phyloP scores from a whole-genome alignment of 31 red algal genomes.

The Odonthalia washingtoniensis region DNA sequence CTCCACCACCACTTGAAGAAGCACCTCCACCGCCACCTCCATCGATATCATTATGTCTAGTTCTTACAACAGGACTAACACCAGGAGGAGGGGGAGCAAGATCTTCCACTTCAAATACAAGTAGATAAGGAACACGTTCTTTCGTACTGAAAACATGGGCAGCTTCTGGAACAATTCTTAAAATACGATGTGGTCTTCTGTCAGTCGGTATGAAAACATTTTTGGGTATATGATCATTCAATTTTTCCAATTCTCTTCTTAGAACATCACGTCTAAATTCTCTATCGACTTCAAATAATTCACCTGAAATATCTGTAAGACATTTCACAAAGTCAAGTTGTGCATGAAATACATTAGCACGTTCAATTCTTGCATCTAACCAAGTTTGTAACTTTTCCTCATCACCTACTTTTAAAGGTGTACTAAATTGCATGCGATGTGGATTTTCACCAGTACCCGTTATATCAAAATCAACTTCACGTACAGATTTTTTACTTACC shows the following conservation, averaged over 20 bases:
- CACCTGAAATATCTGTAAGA: slow-evolving; percentile 90
- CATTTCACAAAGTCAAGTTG: slow-evolving; percentile 98
- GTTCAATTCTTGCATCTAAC: slow-evolving; percentile 72
- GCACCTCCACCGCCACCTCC: too few relatives aligned
- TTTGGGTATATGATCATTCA: slow-evolving; percentile 89
- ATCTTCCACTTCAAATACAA: slow-evolving; percentile 95
- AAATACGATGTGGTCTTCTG: slow-evolving; percentile 75
- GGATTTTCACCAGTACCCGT: slow-evolving; percentile 75
- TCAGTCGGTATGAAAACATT: slow-evolving; percentile 94
- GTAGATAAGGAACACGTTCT: slow-evolving; percentile 90
- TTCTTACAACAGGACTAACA: not conserved
- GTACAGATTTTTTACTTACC: slow-evolving; percentile 29
- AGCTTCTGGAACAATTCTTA: slow-evolving; percentile 91
- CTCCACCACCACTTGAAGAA: too few relatives aligned
- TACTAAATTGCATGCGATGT: slow-evolving; percentile 64
- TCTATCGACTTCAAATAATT: slow-evolving; percentile 78
- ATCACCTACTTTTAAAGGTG: slow-evolving; percentile 56
- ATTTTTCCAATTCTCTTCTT: slow-evolving; percentile 83
- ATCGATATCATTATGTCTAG: too few relatives aligned
- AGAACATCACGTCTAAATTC: slow-evolving; percentile 78
- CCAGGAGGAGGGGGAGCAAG: slow-evolving; percentile 24
- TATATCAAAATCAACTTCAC: slow-evolving; percentile 77
- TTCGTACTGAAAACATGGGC: slow-evolving; percentile 96
- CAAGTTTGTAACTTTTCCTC: slow-evolving; percentile 74
- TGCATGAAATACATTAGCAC: slow-evolving; percentile 94